Percentiles rank a stretch among this genome's conserved stretches.
phyloP scores from a whole-genome alignment of 352 stramenopile genomes.

The Globisporangium solare region DNA sequence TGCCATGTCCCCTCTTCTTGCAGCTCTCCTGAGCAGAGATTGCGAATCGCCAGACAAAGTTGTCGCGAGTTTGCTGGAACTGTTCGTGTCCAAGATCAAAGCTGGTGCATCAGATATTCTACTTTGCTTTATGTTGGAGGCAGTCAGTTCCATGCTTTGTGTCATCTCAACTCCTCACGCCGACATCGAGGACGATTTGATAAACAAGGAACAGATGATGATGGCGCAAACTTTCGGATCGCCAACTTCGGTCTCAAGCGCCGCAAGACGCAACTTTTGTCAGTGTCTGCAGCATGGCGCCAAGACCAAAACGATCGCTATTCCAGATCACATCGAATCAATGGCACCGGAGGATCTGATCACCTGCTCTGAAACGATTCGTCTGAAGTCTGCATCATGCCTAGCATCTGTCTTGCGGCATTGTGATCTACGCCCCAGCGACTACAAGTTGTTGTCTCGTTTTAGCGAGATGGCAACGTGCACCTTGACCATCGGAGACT shows the following conservation, averaged over 20 bases:
- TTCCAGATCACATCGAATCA: slow-evolving; percentile 29
- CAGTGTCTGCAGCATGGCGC: slow-evolving; percentile 2
- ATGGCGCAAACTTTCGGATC: slow-evolving; percentile 4
- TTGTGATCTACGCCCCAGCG: slow-evolving; percentile 28
- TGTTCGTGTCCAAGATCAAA: slow-evolving; percentile 28
- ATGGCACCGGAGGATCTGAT: background rate
- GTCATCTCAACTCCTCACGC: slow-evolving; percentile 5
- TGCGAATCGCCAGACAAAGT: slow-evolving; percentile 32
- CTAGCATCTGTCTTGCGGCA: slow-evolving; percentile 38
- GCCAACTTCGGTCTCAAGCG: background rate
- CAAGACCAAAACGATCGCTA: slow-evolving; percentile 11
- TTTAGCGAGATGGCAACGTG: slow-evolving; percentile 16
- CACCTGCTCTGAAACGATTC: slow-evolving; percentile 13
- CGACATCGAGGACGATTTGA: background rate
- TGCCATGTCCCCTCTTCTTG: slow-evolving; percentile 33
- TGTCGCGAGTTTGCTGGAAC: slow-evolving; percentile 34
- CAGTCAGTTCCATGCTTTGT: slow-evolving; percentile 36
- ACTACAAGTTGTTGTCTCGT: slow-evolving; percentile 17
- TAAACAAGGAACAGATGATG: slow-evolving; percentile 1
- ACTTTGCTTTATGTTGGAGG: slow-evolving; percentile 22
- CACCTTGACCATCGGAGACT: slow-evolving; percentile 1
- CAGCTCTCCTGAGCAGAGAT: slow-evolving; percentile 32
- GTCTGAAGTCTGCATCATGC: slow-evolving; percentile 18
- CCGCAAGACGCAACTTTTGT: slow-evolving; percentile 1
- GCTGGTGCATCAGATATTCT: slow-evolving; percentile 22